Evolutionary conservation across 768 basidiomycete species (phyloP).

Genomic region (Hortiboletus campestris): DNA sequence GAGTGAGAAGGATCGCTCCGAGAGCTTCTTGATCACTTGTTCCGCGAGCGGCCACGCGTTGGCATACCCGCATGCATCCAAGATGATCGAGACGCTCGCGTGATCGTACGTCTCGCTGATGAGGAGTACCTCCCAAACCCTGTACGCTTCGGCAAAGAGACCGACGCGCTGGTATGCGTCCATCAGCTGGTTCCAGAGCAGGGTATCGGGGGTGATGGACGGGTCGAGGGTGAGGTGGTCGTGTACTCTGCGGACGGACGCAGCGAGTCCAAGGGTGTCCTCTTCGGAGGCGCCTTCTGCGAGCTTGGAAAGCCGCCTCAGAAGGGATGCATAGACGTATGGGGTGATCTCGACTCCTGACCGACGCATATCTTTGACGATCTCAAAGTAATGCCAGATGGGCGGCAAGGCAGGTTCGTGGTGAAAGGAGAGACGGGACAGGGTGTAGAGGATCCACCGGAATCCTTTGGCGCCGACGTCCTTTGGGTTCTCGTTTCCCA

Average conservation of each 20-base stretch:
- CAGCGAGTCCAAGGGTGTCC: conserved; percentile 37
- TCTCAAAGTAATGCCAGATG: conserved; percentile 62
- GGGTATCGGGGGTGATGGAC: conserved; percentile 65
- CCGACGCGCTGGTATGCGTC: conserved; percentile 82
- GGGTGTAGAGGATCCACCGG: conserved; percentile 58
- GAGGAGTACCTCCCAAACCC: conserved; percentile 78
- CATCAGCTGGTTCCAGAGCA: conserved; percentile 84
- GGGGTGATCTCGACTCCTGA: conserved; percentile 56
- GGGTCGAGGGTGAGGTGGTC: conserved; percentile 77
- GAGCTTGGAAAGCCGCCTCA: conserved; percentile 51
- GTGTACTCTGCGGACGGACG: conserved; percentile 63
- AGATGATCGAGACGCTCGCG: conserved; percentile 73
- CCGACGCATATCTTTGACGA: conserved; percentile 76
- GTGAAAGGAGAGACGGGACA: conserved; percentile 56
- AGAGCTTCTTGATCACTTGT: conserved; percentile 53
- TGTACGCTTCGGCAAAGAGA: conserved; percentile 66
- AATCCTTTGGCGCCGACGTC: conserved; percentile 59
- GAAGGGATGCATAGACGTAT: conserved; percentile 65
- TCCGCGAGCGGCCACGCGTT: conserved; percentile 49
- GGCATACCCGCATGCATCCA: conserved; percentile 79
- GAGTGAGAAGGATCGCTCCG: conserved; percentile 47
- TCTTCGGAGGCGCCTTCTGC: conserved; percentile 33
- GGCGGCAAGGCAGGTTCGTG: conserved; percentile 39
- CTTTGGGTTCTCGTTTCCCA: conserved; percentile 25
- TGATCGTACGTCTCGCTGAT: conserved; percentile 56